A percentile compares a stretch with the other conserved stretches of the same genome.
Evolutionary conservation across 2,329 filamentous ascomycete species (phyloP).

Genomic region (Trichoderma lentiforme): DNA sequence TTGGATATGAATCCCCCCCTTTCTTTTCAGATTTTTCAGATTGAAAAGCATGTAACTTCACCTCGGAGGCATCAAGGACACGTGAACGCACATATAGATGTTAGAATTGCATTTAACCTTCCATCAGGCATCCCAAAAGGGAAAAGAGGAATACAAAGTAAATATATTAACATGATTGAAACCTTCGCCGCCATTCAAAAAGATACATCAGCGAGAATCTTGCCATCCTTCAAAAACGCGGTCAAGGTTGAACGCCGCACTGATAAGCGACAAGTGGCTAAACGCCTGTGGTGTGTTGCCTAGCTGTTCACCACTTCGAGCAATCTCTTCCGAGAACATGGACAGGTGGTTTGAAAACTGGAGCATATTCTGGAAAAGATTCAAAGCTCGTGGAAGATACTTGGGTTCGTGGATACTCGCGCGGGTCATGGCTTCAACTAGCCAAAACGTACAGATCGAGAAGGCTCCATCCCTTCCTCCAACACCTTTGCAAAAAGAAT

Average conservation of each 20-base stretch:
- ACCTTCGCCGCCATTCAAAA: background rate
- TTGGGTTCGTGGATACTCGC: constrained; percentile 63
- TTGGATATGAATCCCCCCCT: background rate
- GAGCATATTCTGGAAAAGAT: constrained; percentile 74
- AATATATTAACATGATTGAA: background rate
- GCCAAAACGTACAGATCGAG: constrained; percentile 80
- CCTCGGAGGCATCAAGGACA: background rate
- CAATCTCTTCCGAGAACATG: constrained; percentile 79
- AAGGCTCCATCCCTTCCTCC: constrained; percentile 74
- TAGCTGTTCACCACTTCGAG: constrained; percentile 69
- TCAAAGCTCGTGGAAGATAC: constrained; percentile 60
- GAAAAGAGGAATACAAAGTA: background rate
- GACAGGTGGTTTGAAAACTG: constrained; percentile 71
- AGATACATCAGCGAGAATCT: background rate
- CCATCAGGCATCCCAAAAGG: background rate
- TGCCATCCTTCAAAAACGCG: constrained; percentile 38
- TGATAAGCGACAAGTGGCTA: constrained; percentile 71
- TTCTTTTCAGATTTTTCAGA: background rate
- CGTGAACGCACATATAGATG: background rate
- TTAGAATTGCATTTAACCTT: background rate
- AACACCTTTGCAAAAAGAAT: constrained; percentile 49
- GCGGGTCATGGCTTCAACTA: constrained; percentile 72
- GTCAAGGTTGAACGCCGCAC: constrained; percentile 73
- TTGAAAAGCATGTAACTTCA: background rate
- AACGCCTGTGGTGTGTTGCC: constrained; percentile 80